A percentile compares a stretch with the other conserved stretches of the same genome.
Conservation (phyloP, 2,329 filamentous ascomycete species). For the Fonsecaea multimorphosa region DNA sequence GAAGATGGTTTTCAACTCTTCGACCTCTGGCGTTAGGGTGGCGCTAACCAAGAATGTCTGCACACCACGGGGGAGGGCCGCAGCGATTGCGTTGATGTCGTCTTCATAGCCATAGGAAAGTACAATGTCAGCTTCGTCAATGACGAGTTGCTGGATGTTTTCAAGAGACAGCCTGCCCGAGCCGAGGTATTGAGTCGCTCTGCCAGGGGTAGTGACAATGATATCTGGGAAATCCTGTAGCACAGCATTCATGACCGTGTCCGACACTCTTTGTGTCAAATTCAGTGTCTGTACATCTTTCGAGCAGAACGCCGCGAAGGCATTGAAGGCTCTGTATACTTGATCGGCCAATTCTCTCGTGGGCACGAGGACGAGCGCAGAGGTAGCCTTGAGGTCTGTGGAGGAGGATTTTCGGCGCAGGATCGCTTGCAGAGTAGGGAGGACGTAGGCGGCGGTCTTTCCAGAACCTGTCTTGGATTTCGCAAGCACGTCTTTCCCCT, state of each 20-base stretch:
- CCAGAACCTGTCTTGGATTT: conserved; percentile 95
- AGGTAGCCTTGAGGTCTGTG: conserved; percentile 47
- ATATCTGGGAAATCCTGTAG: conserved; percentile 87
- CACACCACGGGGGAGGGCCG: conserved; percentile 78
- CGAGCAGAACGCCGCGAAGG: conserved; percentile 80
- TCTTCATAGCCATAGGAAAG: conserved; percentile 93
- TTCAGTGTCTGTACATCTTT: conserved; percentile 84
- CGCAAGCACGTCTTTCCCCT: conserved; percentile 87
- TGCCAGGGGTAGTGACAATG: conserved; percentile 87
- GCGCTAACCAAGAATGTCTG: conserved; percentile 95
- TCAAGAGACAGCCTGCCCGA: conserved; percentile 72
- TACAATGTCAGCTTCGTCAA: conserved; percentile 94
- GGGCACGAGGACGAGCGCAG: conserved; percentile 81
- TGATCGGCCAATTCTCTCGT: conserved; percentile 94
- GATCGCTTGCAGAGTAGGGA: conserved; percentile 85
- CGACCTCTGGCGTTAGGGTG: conserved; percentile 85
- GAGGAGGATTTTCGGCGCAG: conserved; percentile 72
- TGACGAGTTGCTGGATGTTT: conserved; percentile 75
- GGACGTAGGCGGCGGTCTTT: conserved; percentile 94
- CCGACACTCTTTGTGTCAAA: conserved; percentile 86
- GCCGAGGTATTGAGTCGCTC: conserved; percentile 78
- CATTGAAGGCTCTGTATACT: conserved; percentile 77
- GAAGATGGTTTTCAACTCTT: conserved; percentile 83
- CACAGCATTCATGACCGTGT: conserved; percentile 84
- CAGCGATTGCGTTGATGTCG: conserved; percentile 80